A percentile compares a stretch with the other conserved stretches of the same genome.
phyloP scores from a whole-genome alignment of 2,329 filamentous ascomycete species.

The Paraphaeosphaeria sporulosa region DNA sequence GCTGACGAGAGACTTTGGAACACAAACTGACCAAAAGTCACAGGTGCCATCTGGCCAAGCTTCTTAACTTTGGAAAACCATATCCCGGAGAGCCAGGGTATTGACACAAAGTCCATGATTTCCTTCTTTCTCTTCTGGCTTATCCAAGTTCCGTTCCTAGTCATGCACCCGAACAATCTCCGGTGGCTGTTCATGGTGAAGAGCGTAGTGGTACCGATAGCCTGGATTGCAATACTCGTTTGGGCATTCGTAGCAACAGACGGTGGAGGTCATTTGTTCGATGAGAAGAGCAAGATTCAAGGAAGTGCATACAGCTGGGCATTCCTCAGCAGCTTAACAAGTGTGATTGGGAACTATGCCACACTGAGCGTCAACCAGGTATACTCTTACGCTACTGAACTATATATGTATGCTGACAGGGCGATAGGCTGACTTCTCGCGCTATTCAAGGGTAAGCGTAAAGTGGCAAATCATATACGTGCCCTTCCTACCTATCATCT shows the following conservation, averaged over 20 bases:
- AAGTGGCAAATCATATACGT: slow-evolving; percentile 61
- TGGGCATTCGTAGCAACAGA: slow-evolving; percentile 67
- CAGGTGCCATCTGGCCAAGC: slow-evolving; percentile 64
- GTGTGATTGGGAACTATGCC: slow-evolving; percentile 60
- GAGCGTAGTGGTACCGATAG: slow-evolving; percentile 60
- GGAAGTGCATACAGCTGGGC: slow-evolving; percentile 63
- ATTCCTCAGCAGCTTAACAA: slow-evolving; percentile 59
- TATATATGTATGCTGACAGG: slow-evolving; percentile 48
- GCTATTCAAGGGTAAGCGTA: slow-evolving; percentile 57
- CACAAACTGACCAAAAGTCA: too few relatives aligned
- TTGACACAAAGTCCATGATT: slow-evolving; percentile 64
- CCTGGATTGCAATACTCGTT: slow-evolving; percentile 68
- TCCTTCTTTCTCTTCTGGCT: slow-evolving; percentile 67
- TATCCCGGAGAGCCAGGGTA: slow-evolving; percentile 60
- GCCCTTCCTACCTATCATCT: slow-evolving; percentile 60
- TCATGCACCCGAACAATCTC: slow-evolving; percentile 64
- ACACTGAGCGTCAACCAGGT: slow-evolving; percentile 61
- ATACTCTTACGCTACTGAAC: slow-evolving; percentile 12
- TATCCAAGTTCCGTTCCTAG: slow-evolving; percentile 61
- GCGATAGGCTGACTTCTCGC: slow-evolving; percentile 63
- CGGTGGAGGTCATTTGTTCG: slow-evolving; percentile 56
- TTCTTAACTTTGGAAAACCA: slow-evolving; percentile 62
- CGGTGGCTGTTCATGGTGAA: slow-evolving; percentile 61
- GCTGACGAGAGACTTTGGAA: neutral
- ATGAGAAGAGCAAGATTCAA: slow-evolving; percentile 54